phyloP scores from a whole-genome alignment of 129 eudicot species.

The Centaurea solstitialis region DNA sequence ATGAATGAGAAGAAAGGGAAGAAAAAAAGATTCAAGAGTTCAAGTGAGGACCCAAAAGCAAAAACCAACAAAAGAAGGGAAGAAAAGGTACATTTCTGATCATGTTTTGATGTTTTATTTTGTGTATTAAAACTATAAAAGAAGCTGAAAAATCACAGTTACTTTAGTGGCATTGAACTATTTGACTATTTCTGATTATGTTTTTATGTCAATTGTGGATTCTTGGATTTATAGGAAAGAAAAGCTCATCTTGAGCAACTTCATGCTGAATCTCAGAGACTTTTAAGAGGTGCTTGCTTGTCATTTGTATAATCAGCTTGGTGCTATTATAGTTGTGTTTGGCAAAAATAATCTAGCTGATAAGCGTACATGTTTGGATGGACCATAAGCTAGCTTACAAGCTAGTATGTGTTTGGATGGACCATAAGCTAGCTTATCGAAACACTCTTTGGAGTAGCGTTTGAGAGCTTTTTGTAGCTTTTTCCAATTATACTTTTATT shows the following conservation, averaged over 20 bases:
- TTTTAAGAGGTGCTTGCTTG: conserved; percentile 62
- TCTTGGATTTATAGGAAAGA: conserved; percentile 58
- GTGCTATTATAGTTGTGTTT: too few species aligned
- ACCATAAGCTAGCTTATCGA: too few species aligned
- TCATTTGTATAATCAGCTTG: conserved; percentile 1
- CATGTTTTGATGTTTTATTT: neutral
- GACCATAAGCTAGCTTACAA: too few species aligned
- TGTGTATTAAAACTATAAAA: neutral
- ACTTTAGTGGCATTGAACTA: neutral
- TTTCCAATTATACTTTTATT: too few species aligned
- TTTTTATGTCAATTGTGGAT: conserved; percentile 1
- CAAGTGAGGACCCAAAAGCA: conserved; percentile 26
- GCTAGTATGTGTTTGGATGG: too few species aligned
- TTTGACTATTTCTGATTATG: neutral
- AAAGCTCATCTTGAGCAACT: conserved; percentile 60
- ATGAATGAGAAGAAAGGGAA: conserved; percentile 35
- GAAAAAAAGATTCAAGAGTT: conserved; percentile 48
- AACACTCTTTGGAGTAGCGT: too few species aligned
- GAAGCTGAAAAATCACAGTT: neutral
- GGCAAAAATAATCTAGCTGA: too few species aligned
- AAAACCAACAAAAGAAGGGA: conserved; percentile 60
- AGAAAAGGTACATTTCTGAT: conserved; percentile 46
- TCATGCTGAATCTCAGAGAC: conserved; percentile 83
- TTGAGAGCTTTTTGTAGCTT: too few species aligned
- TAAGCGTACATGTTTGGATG: too few species aligned